phyloP scores from a whole-genome alignment of 768 basidiomycete species.

The Termitomyces heimii region DNA sequence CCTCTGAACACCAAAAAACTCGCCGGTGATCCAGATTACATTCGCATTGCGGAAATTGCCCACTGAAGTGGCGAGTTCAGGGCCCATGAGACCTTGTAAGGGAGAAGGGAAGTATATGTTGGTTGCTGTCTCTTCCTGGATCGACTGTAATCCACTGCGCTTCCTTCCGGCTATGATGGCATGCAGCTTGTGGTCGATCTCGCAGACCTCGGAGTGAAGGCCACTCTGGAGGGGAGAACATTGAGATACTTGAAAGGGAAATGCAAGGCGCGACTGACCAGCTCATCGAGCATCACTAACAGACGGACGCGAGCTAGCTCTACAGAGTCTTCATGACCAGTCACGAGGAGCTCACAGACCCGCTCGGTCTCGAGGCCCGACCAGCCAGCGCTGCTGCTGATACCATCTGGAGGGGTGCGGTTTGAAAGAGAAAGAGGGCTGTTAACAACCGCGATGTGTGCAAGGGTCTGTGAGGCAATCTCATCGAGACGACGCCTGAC shows the following conservation, averaged over 20 bases:
- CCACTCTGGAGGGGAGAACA: conserved; percentile 60
- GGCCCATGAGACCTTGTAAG: conserved; percentile 78
- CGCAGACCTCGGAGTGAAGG: conserved; percentile 83
- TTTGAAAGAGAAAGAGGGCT: conserved; percentile 70
- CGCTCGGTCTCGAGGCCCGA: conserved; percentile 92
- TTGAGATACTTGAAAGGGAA: conserved; percentile 6
- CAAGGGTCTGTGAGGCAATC: conserved; percentile 87
- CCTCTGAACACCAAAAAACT: conserved; percentile 93
- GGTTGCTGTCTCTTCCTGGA: conserved; percentile 95
- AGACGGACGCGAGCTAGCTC: conserved; percentile 88
- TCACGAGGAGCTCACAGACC: conserved; percentile 88
- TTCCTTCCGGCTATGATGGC: conserved; percentile 88
- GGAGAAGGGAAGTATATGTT: conserved; percentile 95
- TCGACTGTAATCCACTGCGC: conserved; percentile 78
- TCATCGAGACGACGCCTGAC: conserved; percentile 87
- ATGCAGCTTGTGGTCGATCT: conserved; percentile 94
- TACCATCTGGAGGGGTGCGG: conserved; percentile 71
- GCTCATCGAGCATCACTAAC: conserved; percentile 90
- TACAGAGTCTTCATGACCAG: conserved; percentile 83
- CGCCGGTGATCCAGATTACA: conserved; percentile 94
- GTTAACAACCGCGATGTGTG: conserved; percentile 92
- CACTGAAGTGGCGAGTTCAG: conserved; percentile 43
- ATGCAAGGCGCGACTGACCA: conserved; percentile 48
- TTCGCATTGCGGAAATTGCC: conserved; percentile 56
- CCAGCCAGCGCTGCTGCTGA: conserved; percentile 74